Percentiles rank a stretch among this genome's conserved stretches.
Evolutionary conservation across 495 filamentous ascomycete genomes (phyloP).

Genomic region (Parmelia sp.): DNA sequence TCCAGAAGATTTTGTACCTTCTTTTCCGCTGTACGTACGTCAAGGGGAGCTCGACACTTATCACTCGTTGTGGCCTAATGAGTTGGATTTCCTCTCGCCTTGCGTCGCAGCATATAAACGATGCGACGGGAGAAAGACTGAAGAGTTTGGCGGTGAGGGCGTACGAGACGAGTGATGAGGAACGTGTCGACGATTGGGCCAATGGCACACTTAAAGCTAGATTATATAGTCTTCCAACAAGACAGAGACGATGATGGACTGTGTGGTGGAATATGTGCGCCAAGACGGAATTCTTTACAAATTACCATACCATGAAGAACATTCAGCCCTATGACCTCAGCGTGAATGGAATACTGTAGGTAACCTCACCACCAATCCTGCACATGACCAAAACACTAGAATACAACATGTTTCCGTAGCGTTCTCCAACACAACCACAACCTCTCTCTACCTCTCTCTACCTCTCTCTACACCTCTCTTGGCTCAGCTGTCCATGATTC

Average conservation of each 20-base stretch:
- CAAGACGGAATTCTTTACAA: too few relatives aligned
- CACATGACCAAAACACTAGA: slow-evolving; percentile 9
- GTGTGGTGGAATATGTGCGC: too few relatives aligned
- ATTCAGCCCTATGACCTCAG: neutral
- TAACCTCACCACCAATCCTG: too few relatives aligned
- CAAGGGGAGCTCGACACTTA: slow-evolving; percentile 75
- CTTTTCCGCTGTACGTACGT: slow-evolving; percentile 67
- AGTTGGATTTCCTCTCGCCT: slow-evolving; percentile 68
- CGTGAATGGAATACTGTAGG: too few relatives aligned
- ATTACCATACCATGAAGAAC: neutral
- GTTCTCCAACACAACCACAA: neutral
- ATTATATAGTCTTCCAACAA: neutral
- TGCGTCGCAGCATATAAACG: slow-evolving; percentile 31
- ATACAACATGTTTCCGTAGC: neutral
- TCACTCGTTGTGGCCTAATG: slow-evolving; percentile 74
- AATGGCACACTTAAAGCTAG: slow-evolving; percentile 33
- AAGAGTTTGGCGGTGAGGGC: slow-evolving; percentile 53
- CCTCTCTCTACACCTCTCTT: neutral
- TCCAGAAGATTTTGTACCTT: slow-evolving; percentile 64
- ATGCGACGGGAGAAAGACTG: slow-evolving; percentile 46
- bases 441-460: neutral
- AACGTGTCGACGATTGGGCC: slow-evolving; percentile 63
- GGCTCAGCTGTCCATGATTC: neutral
- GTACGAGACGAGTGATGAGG: slow-evolving; percentile 64
- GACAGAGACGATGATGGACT: neutral